Base-by-base conservation (phyloP, 495 filamentous ascomycete species). In the Hypoxylon fuscum region DNA sequence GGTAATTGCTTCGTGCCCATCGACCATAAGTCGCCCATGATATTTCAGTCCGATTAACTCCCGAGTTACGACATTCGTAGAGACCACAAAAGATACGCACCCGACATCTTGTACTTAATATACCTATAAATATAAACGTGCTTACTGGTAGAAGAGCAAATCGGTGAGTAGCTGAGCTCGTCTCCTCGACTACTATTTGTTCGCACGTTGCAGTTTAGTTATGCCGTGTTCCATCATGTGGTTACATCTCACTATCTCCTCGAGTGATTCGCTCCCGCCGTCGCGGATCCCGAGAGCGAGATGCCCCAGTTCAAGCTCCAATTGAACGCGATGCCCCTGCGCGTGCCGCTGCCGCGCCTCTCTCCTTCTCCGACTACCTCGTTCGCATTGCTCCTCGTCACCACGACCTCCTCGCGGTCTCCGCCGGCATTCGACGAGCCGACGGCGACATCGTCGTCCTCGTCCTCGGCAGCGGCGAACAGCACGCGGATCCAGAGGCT, bases 401-500 rank as follows among this genome's bases (percentile, higher is more conserved):
- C 25, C n/a, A 57, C 31, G 40, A 11, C 14, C 18, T 56, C 53
- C 34, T 31, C 35, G 35, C 11, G 35, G 0, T 1, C 25, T 29
- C 27, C 18, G 8, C 18, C 31, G 27, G 27, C 27, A 10, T 23
- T 18, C 32, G 29, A 32, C 23, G n/a, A 41, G 47, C 17, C 6
- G 15, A 14, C 21, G 11, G 6, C 42, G 12, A 35, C 27, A 14
- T 21, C 42, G 9, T 58, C 69, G 5, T 74, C 75, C 3, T 69
- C 76, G 15, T 81, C 82, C 17, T 85, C 83, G 22, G 88, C 77
- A 11, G 85, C 81, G 20, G 82, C 85, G 81, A 72, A 93, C 37
- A 85, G 75, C 25, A 96, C 85, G 68, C 86, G 87, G 70, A 93
- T 72, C 87, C 87, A 94, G 47, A 96, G 79, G 77, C 90, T 94